These are phyloP conservation scores for Colletotrichum sp. DNA, from an alignment of 2,329 filamentous ascomycete genomes.

Conservation along the genomic window DNA sequence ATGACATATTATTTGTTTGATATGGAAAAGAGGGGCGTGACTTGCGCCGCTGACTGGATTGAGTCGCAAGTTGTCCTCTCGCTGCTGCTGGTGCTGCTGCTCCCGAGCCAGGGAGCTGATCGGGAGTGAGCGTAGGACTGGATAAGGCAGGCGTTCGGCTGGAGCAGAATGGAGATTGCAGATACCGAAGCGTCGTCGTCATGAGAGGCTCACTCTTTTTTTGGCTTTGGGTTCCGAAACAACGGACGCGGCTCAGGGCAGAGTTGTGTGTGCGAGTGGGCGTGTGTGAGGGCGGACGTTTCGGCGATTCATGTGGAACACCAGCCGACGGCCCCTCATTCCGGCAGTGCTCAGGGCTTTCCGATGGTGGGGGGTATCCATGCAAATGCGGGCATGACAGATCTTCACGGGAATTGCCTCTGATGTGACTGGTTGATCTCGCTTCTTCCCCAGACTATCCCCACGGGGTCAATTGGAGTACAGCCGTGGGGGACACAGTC, in stretches of 20 bases:
- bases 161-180: not conserved
- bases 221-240: not conserved
- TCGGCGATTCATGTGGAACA: not conserved
- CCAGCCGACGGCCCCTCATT: conserved; percentile 2
- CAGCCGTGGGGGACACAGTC: not conserved
- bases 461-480: not conserved
- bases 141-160: not conserved
- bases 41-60: not conserved
- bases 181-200: conserved; percentile 2
- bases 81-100: not conserved
- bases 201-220: not conserved
- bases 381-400: not conserved
- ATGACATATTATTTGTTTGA: not conserved
- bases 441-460: not conserved
- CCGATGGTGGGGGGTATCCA: not conserved
- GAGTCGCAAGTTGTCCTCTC: not conserved
- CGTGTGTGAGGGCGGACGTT: not conserved
- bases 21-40: not conserved
- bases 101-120: not conserved
- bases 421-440: not conserved
- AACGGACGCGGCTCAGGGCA: not conserved
- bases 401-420: not conserved
- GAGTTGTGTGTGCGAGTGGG: not conserved
- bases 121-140: not conserved
- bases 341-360: not conserved